Evolutionary conservation across 176 grass and related monocot genomes (phyloP).

Genomic region (Phoenix roebelenii): DNA sequence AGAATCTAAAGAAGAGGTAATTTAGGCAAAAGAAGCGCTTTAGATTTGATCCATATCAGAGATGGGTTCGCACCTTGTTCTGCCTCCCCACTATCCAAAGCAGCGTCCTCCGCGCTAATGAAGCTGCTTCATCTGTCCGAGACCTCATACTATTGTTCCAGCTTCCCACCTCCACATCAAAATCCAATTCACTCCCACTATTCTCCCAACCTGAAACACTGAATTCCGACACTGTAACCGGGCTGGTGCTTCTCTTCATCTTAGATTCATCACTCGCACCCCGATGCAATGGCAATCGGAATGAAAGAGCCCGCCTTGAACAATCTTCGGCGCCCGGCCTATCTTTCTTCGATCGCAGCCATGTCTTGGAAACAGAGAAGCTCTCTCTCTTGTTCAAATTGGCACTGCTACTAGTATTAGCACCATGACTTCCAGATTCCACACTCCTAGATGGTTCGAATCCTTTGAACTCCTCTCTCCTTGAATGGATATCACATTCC

Average conservation of each 20-base stretch:
- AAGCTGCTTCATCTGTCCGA: slow-evolving; percentile 48
- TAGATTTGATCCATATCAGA: neutral
- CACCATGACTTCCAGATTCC: neutral
- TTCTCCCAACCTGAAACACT: slow-evolving; percentile 31
- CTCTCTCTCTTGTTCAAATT: slow-evolving; percentile 29
- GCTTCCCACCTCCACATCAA: slow-evolving; percentile 30
- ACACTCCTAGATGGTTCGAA: slow-evolving; percentile 3
- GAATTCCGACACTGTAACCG: slow-evolving; percentile 29
- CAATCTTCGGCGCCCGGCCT: slow-evolving; percentile 6
- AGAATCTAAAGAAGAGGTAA: no score
- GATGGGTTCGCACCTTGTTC: slow-evolving; percentile 30
- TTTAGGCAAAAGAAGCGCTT: no score
- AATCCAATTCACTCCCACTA: slow-evolving; percentile 48
- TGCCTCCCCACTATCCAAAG: slow-evolving; percentile 73
- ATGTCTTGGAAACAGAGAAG: slow-evolving; percentile 79
- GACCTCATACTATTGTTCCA: slow-evolving; percentile 43
- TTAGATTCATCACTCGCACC: slow-evolving; percentile 4
- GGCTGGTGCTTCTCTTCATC: slow-evolving; percentile 22
- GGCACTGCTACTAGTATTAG: slow-evolving; percentile 3
- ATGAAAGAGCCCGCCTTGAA: slow-evolving; percentile 60
- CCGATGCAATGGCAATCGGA: slow-evolving; percentile 61
- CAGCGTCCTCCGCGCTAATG: slow-evolving; percentile 71
- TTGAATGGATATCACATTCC: slow-evolving; percentile 1
- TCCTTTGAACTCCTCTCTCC: neutral
- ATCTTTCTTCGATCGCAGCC: slow-evolving; percentile 67